These are phyloP conservation scores for Salvia miltiorrhiza DNA, from an alignment of 257 asterid species.

Conservation along the genomic window DNA sequence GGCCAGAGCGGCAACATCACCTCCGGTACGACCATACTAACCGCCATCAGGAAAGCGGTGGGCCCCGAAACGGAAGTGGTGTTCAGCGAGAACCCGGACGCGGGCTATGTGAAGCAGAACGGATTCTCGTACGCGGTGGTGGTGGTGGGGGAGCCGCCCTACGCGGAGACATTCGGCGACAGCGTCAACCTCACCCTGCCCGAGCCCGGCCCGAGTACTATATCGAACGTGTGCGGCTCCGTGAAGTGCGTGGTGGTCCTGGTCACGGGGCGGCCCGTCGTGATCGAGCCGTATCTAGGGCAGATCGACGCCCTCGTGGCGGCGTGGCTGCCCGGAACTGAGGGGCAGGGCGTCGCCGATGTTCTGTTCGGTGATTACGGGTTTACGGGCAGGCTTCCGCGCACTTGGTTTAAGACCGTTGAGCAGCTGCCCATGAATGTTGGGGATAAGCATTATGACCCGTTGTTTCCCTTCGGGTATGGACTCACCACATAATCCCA, in stretches of 20 bases:
- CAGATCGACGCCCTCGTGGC: slow-evolving; percentile 40
- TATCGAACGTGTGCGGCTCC: slow-evolving; percentile 29
- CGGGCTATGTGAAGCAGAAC: slow-evolving; percentile 22
- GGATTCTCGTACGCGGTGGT: slow-evolving; percentile 41
- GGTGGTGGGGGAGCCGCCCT: slow-evolving; percentile 46
- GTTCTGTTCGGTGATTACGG: slow-evolving; percentile 39
- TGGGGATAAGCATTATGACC: slow-evolving; percentile 44
- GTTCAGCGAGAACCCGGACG: slow-evolving; percentile 28
- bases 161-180: slow-evolving; percentile 41
- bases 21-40: slow-evolving; percentile 34
- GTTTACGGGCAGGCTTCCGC: slow-evolving; percentile 34
- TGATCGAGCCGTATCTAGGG: slow-evolving; percentile 30
- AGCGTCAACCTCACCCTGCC: slow-evolving; percentile 42
- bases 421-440: slow-evolving; percentile 49
- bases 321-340: slow-evolving; percentile 47
- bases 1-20: slow-evolving; percentile 37
- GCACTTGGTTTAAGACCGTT: slow-evolving; percentile 41
- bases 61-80: slow-evolving; percentile 25
- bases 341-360: slow-evolving; percentile 52
- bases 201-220: slow-evolving; percentile 26
- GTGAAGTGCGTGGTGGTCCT: slow-evolving; percentile 42
- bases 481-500: slow-evolving; percentile 29
- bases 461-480: slow-evolving; percentile 33
- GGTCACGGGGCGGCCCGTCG: slow-evolving; percentile 44
- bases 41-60: slow-evolving; percentile 21